Base-by-base conservation (phyloP, 257 asterid genomes). In the Solanum microdontum region DNA sequence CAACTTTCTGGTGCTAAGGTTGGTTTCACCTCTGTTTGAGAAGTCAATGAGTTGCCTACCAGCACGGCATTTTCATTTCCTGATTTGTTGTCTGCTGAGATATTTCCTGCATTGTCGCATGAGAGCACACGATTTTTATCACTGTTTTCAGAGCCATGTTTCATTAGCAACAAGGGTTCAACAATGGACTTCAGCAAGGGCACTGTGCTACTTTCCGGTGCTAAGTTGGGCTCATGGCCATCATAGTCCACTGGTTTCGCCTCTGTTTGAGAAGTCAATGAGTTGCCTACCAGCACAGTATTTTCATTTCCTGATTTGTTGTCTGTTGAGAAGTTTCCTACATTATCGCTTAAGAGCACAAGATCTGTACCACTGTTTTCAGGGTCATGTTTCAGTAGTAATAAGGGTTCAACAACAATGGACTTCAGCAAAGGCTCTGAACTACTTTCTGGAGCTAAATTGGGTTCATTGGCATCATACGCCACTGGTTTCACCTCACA, bases 351-450 rank as follows among this genome's bases (percentile, higher is more conserved):
- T 36, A 6, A 75, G 83, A 36, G 21, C 30, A 23, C 83, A 75
- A 11, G 8, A 70, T 73, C 55, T 79, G 89, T 13, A 40, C 68
- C 90, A 12, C 17, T 26, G 43, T 68, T 66, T 87, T 80, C 89
- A 79, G 70, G 85, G 73, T 90, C 91, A 55, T 85, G 75, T 69
- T 87, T 86, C 55, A 75, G 73, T 32, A 84, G 21, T 69, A 86
- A 51, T 32, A 7, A 83, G 66, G 37, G 45, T 32, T 89, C 85
- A 28, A 15, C 72, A 30, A 69, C 72, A 30, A 69, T 28, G 34
- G 64, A 32, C 58, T 48, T 87, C 83, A 48, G 82, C 32, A 68
- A 33, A 36, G 89, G 87, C 86, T 86, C 72, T 4, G 66, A 48
- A 85, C 36, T 82, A 72, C 85, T 79, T 88, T 83, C 85, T 36